Percentiles rank a stretch among this genome's conserved stretches.
phyloP scores from a whole-genome alignment of 495 filamentous ascomycete genomes.

The Aspergillus haitiensis region DNA sequence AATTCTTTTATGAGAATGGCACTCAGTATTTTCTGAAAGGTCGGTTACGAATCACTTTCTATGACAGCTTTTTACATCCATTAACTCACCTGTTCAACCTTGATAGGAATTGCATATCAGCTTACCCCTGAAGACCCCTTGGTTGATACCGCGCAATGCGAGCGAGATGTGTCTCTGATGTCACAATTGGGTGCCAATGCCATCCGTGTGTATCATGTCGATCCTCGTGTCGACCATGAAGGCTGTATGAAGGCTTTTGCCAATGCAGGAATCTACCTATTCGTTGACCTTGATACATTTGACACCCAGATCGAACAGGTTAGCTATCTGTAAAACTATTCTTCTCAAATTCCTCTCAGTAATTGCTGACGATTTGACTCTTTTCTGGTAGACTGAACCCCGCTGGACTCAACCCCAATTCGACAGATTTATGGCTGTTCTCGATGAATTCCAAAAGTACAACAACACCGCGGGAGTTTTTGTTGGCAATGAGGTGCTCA shows the following conservation, averaged over 20 bases:
- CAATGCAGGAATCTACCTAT: slow-evolving; percentile 74
- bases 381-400: slow-evolving; percentile 28
- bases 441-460: slow-evolving; percentile 77
- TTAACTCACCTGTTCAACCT: slow-evolving; percentile 14
- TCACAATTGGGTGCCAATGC: slow-evolving; percentile 75
- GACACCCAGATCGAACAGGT: slow-evolving; percentile 74
- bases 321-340: slow-evolving; percentile 26
- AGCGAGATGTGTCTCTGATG: slow-evolving; percentile 76
- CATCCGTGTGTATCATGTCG: slow-evolving; percentile 89
- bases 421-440: slow-evolving; percentile 63
- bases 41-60: slow-evolving; percentile 36
- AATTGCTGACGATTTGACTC: background rate
- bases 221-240: slow-evolving; percentile 66
- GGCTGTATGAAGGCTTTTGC: slow-evolving; percentile 70
- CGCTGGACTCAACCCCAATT: slow-evolving; percentile 72
- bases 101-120: slow-evolving; percentile 69
- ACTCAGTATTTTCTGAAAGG: slow-evolving; percentile 83
- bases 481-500: slow-evolving; percentile 83
- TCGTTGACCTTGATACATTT: slow-evolving; percentile 85
- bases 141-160: slow-evolving; percentile 71
- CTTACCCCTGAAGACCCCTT: slow-evolving; percentile 71
- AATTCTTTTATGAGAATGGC: slow-evolving; percentile 78
- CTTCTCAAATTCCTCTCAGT: background rate
- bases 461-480: slow-evolving; percentile 82
- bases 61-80: background rate